These are phyloP conservation scores for Sporobolomyces pararoseus DNA, from an alignment of 768 basidiomycete species.

Conservation along the genomic window DNA sequence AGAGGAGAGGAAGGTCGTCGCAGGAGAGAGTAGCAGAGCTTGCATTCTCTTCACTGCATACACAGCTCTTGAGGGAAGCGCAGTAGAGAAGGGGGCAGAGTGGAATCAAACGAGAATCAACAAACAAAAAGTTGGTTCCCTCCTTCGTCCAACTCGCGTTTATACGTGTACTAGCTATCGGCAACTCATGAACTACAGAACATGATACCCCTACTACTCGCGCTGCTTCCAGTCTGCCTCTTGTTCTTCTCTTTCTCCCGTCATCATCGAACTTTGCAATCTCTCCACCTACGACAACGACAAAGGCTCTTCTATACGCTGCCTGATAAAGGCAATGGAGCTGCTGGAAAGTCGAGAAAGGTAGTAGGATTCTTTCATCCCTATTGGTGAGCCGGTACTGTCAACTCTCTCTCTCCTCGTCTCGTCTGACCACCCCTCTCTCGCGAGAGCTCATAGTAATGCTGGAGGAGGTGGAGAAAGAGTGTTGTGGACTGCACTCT, in stretches of 20 bases:
- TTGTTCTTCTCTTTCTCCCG: neutral
- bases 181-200: neutral
- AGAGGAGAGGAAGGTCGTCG: constrained; percentile 16
- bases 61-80: neutral
- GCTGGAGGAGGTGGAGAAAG: constrained; percentile 96
- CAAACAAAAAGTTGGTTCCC: neutral
- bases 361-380: constrained; percentile 89
- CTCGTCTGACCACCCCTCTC: neutral
- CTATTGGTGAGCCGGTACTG: constrained; percentile 75
- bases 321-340: neutral
- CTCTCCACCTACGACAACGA: neutral
- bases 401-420: constrained; percentile 1
- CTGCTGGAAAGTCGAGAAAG: constrained; percentile 23
- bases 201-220: neutral
- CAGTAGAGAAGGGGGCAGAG: neutral
- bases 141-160: neutral
- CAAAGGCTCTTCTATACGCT: neutral
- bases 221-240: neutral
- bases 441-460: constrained; percentile 58
- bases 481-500: constrained; percentile 87
- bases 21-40: constrained; percentile 21
- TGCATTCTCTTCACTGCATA: constrained; percentile 5
- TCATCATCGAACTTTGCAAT: neutral
- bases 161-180: neutral
- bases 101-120: neutral